A percentile compares a stretch with the other conserved stretches of the same genome.
phyloP scores from a whole-genome alignment of 352 stramenopile species.

The Phytophthora chlamydospora region DNA sequence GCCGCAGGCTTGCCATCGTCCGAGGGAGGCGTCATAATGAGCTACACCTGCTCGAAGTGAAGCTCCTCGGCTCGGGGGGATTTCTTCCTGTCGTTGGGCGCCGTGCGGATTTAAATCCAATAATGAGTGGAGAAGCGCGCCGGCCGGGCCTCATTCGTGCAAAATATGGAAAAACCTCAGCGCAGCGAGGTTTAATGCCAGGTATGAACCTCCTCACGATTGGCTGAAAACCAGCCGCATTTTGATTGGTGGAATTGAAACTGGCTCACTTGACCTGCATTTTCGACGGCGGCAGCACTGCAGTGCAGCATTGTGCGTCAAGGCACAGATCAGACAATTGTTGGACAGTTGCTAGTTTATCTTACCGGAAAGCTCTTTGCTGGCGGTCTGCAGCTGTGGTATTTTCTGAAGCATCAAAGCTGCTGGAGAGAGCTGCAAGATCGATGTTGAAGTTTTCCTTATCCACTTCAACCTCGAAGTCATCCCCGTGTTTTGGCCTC shows the following conservation, averaged over 20 bases:
- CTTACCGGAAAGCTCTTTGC: too few relatives aligned
- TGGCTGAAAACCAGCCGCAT: slow-evolving; percentile 31
- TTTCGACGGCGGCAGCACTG: too few relatives aligned
- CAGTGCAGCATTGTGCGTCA: too few relatives aligned
- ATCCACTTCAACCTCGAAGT: too few relatives aligned
- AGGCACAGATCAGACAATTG: not conserved
- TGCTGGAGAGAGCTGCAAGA: too few relatives aligned
- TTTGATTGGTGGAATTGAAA: slow-evolving; percentile 60
- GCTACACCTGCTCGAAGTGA: slow-evolving; percentile 18
- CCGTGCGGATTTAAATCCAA: slow-evolving; percentile 68
- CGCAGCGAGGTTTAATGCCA: slow-evolving; percentile 15
- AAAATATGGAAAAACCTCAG: slow-evolving; percentile 45
- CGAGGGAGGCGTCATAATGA: slow-evolving; percentile 35
- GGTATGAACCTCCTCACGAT: slow-evolving; percentile 34
- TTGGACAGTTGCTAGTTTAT: not conserved
- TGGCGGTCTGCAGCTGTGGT: too few relatives aligned
- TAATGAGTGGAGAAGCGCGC: slow-evolving; percentile 46
- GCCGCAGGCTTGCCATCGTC: slow-evolving; percentile 34
- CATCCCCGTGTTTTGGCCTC: too few relatives aligned
- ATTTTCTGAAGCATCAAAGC: too few relatives aligned
- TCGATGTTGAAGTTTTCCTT: too few relatives aligned
- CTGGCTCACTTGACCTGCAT: slow-evolving; percentile 24
- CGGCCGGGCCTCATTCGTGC: slow-evolving; percentile 39
- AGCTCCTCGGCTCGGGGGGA: slow-evolving; percentile 28
- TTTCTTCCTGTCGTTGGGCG: slow-evolving; percentile 76